Percentiles rank a stretch among this genome's conserved stretches.
These are phyloP conservation scores for Terfezia boudieri DNA, from an alignment of 495 filamentous ascomycete genomes.

Conservation along the genomic window DNA sequence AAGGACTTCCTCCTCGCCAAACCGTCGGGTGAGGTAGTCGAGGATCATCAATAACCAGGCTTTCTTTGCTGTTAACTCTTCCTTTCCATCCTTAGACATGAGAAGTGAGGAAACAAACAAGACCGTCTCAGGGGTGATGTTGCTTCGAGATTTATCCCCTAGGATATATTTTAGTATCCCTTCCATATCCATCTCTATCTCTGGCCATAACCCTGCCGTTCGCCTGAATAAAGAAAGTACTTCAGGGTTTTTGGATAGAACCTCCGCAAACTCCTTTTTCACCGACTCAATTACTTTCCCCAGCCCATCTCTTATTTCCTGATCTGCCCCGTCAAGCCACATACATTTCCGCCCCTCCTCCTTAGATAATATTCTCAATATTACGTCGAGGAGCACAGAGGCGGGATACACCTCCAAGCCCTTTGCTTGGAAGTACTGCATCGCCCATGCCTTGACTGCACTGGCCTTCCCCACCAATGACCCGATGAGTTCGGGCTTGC, in stretches of 20 bases:
- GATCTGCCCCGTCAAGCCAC: not conserved
- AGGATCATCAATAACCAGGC: constrained; percentile 14
- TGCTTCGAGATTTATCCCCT: constrained; percentile 1
- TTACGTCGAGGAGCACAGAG: not conserved
- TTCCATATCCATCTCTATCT: constrained; percentile 7
- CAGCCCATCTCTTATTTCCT: too few relatives aligned
- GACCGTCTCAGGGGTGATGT: constrained; percentile 7
- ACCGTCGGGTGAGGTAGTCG: constrained; percentile 15
- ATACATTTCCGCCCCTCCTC: not conserved
- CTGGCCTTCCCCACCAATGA: not conserved
- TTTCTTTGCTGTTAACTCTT: constrained; percentile 6
- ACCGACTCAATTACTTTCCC: too few relatives aligned
- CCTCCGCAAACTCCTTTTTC: too few relatives aligned
- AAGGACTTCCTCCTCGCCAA: constrained; percentile 12
- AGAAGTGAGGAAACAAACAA: constrained; percentile 8
- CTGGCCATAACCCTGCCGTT: constrained; percentile 8
- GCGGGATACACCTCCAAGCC: not conserved
- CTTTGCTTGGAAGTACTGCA: not conserved
- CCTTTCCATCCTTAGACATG: not conserved
- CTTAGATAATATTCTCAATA: not conserved
- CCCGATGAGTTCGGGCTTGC: too few relatives aligned
- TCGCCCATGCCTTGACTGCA: not conserved
- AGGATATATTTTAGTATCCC: constrained; percentile 6
- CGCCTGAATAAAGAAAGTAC: constrained; percentile 3
- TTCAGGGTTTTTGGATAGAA: too few relatives aligned